Evolutionary conservation across 306 rosid species (phyloP), one percentile per base, ranked within the genome.

Genomic region (Sechiopsis laciniata): DNA sequence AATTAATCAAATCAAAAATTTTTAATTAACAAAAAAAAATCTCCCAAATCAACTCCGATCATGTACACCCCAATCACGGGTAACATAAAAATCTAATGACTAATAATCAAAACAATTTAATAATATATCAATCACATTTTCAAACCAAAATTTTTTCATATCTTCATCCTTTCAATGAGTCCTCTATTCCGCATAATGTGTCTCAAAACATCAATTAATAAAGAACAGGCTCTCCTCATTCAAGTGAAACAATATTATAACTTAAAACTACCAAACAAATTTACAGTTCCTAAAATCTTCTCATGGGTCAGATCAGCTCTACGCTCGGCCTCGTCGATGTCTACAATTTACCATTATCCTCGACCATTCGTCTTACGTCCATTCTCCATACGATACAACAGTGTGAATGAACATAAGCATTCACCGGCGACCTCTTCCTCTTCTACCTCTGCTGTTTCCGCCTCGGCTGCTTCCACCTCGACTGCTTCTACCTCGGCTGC

Each of bases 371-470:
- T 48, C 12, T 12, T 4, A 6, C 40, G 11, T 67, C 4, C 55
- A 10, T 64, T 10, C 51, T 64, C 19, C 14, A 6, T 40, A 40
- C 3, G 16, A 40, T 64, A 40, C 71, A 64, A 5, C 54, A 11
- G 54, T 65, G 24, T 63, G 51, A 63, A 65, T 10, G 6, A 35
- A 62, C 50, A 0, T 32, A 6, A 35, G 29, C 40, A 68, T 48
- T 68, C 73, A 70, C 19, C 55, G 46, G 0, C 46, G 74, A 1
- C 89, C 85, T 64, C 84, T 63, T 54, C 88, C 81, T 48, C 83
- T 37, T 7, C 87, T 79, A 1, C 85, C 75, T 21, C 84, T 24
- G 2, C 88, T 79, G 2, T 14, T 19, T 4, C 83, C 65, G 3
- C 50, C 37, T 14, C 60, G 78, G 2, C 88, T 79, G 1, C 17